A percentile compares a stretch with the other conserved stretches of the same genome.
These are phyloP conservation scores for Tuber borchii DNA, from an alignment of 495 filamentous ascomycete species.

Conservation along the genomic window DNA sequence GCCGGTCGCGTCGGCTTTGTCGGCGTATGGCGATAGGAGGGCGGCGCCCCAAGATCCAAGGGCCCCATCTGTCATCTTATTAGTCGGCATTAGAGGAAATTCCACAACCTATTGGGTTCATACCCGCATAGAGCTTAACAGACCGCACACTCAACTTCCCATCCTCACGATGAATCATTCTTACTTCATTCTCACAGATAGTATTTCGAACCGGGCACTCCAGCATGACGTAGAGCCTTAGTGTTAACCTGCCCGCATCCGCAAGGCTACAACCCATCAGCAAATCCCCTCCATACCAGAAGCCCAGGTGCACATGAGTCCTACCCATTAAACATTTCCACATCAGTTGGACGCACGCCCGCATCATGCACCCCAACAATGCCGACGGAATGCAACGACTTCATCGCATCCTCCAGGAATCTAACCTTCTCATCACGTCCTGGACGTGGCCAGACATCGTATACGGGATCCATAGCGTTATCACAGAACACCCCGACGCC, in stretches of 20 bases:
- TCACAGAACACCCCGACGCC: constrained; percentile 64
- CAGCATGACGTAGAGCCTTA: constrained; percentile 58
- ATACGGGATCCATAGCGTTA: constrained; percentile 59
- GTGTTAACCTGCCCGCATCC: constrained; percentile 48
- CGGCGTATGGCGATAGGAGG: constrained; percentile 56
- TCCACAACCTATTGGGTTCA: constrained; percentile 8
- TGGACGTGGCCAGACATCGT: constrained; percentile 52
- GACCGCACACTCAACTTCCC: constrained; percentile 50
- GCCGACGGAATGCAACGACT: constrained; percentile 53
- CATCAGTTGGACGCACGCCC: constrained; percentile 50
- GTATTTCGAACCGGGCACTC: constrained; percentile 57
- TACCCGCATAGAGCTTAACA: constrained; percentile 58
- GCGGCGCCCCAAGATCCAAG: constrained; percentile 60
- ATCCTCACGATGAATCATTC: constrained; percentile 43
- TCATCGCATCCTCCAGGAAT: constrained; percentile 53
- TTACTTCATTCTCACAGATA: constrained; percentile 46
- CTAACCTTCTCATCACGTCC: constrained; percentile 46
- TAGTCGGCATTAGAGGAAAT: constrained; percentile 5
- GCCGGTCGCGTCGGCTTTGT: constrained; percentile 51
- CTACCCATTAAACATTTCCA: constrained; percentile 48
- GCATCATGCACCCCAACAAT: constrained; percentile 60
- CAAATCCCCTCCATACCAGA: neutral
- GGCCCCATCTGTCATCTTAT: constrained; percentile 51
- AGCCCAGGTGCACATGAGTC: neutral
- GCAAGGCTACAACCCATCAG: constrained; percentile 37